A percentile compares a stretch with the other conserved stretches of the same genome.
These are phyloP conservation scores for Paspalum notatum DNA, from an alignment of 176 grass and related monocot species.

Conservation along the genomic window DNA sequence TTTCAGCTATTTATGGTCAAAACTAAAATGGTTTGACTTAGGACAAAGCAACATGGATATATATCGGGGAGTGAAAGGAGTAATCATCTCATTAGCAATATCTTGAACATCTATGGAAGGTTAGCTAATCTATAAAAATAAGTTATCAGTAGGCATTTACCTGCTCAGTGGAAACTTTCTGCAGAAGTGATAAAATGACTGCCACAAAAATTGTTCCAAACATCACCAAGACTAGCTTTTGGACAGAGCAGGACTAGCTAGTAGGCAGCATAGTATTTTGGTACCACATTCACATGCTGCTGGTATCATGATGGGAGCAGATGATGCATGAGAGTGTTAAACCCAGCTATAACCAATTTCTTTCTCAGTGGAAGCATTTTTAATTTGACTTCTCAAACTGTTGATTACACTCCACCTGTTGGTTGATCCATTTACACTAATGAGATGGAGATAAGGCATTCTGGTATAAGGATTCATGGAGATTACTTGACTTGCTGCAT, in stretches of 20 bases:
- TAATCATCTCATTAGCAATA: background rate
- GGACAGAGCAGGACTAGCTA: background rate
- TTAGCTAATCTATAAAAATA: background rate
- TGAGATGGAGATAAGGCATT: constrained; percentile 69
- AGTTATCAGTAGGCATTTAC: background rate
- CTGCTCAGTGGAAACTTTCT: background rate
- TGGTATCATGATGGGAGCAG: background rate
- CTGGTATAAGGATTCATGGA: constrained; percentile 37
- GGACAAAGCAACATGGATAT: too few relatives aligned
- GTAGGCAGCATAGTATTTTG: background rate
- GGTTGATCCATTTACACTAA: constrained; percentile 50
- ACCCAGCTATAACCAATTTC: constrained; percentile 58
- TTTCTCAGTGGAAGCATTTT: constrained; percentile 15
- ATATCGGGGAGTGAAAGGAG: background rate
- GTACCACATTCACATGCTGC: background rate
- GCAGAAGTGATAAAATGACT: background rate
- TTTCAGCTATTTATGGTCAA: too few relatives aligned
- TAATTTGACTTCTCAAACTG: constrained; percentile 52
- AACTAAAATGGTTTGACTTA: too few relatives aligned
- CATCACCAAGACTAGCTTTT: too few relatives aligned
- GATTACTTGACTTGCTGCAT: constrained; percentile 54
- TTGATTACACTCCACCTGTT: constrained; percentile 48
- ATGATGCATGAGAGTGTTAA: background rate
- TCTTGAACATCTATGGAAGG: background rate
- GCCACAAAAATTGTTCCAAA: too few relatives aligned